These are phyloP conservation scores for Warburgia ugandensis DNA, from an alignment of 164 flowering plant species.

Conservation along the genomic window DNA sequence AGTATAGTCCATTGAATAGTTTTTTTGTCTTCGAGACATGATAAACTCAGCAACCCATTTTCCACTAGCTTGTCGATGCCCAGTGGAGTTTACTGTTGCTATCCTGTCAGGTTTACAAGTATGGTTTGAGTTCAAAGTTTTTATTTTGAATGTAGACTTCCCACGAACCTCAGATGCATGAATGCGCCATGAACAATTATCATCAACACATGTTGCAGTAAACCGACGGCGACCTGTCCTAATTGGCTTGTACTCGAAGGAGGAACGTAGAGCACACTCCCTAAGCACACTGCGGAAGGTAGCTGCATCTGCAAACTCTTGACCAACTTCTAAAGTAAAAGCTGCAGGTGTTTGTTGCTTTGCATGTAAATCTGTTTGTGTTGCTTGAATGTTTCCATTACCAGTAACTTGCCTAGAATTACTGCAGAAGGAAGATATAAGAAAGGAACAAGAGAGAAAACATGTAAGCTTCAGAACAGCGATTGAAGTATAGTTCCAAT, in stretches of 20 bases:
- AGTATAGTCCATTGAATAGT: neutral
- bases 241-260: neutral
- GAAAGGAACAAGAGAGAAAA: neutral
- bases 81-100: too few species aligned
- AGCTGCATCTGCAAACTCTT: neutral
- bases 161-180: neutral
- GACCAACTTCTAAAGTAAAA: neutral
- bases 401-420: neutral
- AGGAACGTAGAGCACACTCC: neutral
- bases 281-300: neutral
- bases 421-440: neutral
- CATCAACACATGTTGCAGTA: neutral
- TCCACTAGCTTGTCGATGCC: neutral
- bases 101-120: neutral
- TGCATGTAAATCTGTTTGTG: neutral
- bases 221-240: neutral
- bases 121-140: neutral
- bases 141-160: neutral
- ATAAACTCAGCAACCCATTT: slow-evolving; percentile 1
- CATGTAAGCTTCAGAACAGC: too few species aligned
- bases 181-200: slow-evolving; percentile 3
- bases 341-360: neutral
- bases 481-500: too few species aligned
- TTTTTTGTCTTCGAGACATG: neutral
- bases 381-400: neutral